These are phyloP conservation scores for Anthracocystis walkeri DNA, from an alignment of 1,284 basidiomycete genomes.

Conservation along the genomic window DNA sequence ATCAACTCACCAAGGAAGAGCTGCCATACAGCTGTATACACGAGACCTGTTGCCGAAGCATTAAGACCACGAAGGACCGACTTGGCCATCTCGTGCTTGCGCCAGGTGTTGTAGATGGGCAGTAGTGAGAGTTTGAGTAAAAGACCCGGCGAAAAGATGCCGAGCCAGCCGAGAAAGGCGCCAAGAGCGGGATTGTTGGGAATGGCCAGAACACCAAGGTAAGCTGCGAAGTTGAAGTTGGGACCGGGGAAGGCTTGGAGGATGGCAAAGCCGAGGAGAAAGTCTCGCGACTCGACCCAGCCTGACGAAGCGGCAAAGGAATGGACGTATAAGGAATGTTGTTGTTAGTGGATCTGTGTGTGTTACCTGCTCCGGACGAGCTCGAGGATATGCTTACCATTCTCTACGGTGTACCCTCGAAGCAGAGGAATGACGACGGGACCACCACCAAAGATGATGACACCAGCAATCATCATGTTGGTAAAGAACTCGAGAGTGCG, in stretches of 20 bases:
- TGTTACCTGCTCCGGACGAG: too few relatives aligned
- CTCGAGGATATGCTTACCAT: conserved; percentile 52
- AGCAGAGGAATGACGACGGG: conserved; percentile 76
- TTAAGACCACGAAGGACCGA: conserved; percentile 74
- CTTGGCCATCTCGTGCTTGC: conserved; percentile 71
- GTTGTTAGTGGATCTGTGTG: too few relatives aligned
- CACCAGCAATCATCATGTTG: conserved; percentile 72
- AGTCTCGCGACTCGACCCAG: conserved; percentile 73
- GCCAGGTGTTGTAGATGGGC: conserved; percentile 73
- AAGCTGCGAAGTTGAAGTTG: conserved; percentile 76
- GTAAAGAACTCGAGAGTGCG: conserved; percentile 71
- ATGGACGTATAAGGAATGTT: too few relatives aligned
- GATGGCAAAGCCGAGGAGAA: conserved; percentile 75
- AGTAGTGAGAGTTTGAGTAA: conserved; percentile 73
- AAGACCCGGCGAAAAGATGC: conserved; percentile 71
- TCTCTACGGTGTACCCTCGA: conserved; percentile 74
- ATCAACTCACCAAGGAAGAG: conserved; percentile 69
- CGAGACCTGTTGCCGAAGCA: conserved; percentile 74
- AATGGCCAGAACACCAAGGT: conserved; percentile 73
- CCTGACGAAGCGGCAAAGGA: conserved; percentile 15
- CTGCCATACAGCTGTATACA: conserved; percentile 75
- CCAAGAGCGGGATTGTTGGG: conserved; percentile 70
- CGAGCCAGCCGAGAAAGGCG: conserved; percentile 72
- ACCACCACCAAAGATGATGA: conserved; percentile 76
- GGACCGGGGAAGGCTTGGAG: conserved; percentile 72